phyloP scores from a whole-genome alignment of 2,329 filamentous ascomycete species.

The Cucurbitaria berberidis region DNA sequence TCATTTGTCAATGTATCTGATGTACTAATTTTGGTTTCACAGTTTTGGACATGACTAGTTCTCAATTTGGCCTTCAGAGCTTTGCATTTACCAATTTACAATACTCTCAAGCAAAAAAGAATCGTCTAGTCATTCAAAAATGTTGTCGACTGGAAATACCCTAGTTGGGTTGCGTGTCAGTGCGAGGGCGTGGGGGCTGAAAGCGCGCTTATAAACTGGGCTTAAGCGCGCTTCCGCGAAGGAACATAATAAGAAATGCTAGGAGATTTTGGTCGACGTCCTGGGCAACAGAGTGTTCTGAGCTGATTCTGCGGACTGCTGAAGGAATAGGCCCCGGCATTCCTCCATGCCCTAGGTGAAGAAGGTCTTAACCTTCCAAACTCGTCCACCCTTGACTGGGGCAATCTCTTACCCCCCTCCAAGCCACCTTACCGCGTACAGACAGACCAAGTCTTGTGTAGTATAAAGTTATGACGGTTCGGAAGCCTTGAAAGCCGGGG shows the following conservation, averaged over 20 bases:
- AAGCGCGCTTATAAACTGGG: constrained; percentile 4
- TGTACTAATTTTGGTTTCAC: too few species aligned
- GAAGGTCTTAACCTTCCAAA: background rate
- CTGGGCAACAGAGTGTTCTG: background rate
- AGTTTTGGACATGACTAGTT: too few species aligned
- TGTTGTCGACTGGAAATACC: too few species aligned
- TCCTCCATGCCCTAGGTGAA: too few species aligned
- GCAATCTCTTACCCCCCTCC: background rate
- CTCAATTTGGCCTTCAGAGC: too few species aligned
- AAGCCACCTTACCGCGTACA: background rate
- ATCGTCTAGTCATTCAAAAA: too few species aligned
- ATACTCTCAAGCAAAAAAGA: too few species aligned
- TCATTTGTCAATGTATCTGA: too few species aligned
- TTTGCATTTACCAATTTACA: too few species aligned
- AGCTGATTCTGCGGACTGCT: background rate
- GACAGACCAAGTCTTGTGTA: background rate
- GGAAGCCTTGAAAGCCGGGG: background rate
- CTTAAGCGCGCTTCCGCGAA: background rate
- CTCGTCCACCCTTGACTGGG: background rate
- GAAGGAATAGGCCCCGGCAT: too few species aligned
- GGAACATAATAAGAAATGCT: background rate
- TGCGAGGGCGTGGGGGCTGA: background rate
- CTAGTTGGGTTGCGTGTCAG: background rate
- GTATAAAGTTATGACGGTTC: background rate
- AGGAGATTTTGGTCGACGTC: background rate